Percentiles rank a stretch among this genome's conserved stretches.
Evolutionary conservation across 202 grass and related monocot species (phyloP).

Genomic region (Setaria italica): DNA sequence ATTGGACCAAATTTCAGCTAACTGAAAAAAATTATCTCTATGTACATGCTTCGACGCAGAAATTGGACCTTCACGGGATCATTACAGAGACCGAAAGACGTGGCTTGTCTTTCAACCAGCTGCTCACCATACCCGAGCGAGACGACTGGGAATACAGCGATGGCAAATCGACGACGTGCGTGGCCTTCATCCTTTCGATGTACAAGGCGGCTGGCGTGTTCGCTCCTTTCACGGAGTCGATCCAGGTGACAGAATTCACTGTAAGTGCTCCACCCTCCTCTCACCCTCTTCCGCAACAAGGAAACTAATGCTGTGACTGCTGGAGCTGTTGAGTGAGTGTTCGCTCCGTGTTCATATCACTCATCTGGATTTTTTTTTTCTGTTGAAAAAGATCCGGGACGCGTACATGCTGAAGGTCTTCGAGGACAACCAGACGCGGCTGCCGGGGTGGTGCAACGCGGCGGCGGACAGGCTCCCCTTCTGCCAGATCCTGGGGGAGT

Average conservation of each 20-base stretch:
- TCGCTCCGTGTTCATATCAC: background rate
- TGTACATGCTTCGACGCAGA: constrained; percentile 49
- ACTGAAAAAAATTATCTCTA: background rate
- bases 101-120: constrained; percentile 89
- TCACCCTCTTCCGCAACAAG: background rate
- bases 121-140: constrained; percentile 87
- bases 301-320: background rate
- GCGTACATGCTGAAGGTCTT: constrained; percentile 96
- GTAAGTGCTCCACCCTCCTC: constrained; percentile 48
- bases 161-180: constrained; percentile 92
- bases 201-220: constrained; percentile 90
- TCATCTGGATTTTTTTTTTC: background rate
- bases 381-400: constrained; percentile 71
- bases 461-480: constrained; percentile 66
- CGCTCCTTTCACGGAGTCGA: constrained; percentile 67
- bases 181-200: constrained; percentile 87
- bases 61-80: constrained; percentile 83
- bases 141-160: constrained; percentile 98
- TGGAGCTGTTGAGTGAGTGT: background rate
- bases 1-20: background rate
- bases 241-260: constrained; percentile 97
- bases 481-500: constrained; percentile 94
- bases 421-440: constrained; percentile 80
- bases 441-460: constrained; percentile 83
- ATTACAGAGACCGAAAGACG: constrained; percentile 79